Base-by-base conservation (phyloP, 257 asterid species). In the Solanum sitiens region DNA sequence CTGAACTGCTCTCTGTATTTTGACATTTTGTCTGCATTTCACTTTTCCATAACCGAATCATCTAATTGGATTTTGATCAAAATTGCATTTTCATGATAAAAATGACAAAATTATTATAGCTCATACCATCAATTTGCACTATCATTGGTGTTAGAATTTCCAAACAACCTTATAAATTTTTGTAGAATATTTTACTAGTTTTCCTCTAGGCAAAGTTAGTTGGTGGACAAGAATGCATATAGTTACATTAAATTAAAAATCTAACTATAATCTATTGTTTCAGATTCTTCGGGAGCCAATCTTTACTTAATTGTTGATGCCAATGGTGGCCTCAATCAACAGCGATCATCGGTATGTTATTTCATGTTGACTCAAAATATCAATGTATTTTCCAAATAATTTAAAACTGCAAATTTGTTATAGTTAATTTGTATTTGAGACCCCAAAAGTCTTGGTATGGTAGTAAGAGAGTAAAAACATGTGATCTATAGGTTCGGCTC, bases 301-400 rank as follows among this genome's bases (percentile, higher is more conserved):
- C 91, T 86, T 20, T 96, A 93, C 91, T 87, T 96, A 83, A 88
- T 95, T 84, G 93, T 96, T 15, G 98, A 96, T 61, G 98, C 98
- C 90, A 96, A 96, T 89, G 98, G 98, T 88, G 98, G 98, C 76
- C 94, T 96, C 47, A 96, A 96, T 90, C 98, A 96, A 91, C 98
- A 96, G 88, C 94, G 98, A 23, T 93, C 98, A 83, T 96, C 98
- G 89, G 98, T 96, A 91, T 89, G 95, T 89, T 20, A 44, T 86
- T 86, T 61, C 18, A 23, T 79, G 42, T 14, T 63, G 53, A 35
- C 79, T 79, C 84, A 42, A 79, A 25, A 47, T 47, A 44, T 10
- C 68, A 27, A 16, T 80, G 18, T 27, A 80, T 47, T 47, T 67
- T n/a, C 63, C 33, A 68, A 67, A 30, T 86, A 39, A 21, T 30